These are phyloP conservation scores for Aspergillus sp. DNA, from an alignment of 2,329 filamentous ascomycete species.

Conservation along the genomic window DNA sequence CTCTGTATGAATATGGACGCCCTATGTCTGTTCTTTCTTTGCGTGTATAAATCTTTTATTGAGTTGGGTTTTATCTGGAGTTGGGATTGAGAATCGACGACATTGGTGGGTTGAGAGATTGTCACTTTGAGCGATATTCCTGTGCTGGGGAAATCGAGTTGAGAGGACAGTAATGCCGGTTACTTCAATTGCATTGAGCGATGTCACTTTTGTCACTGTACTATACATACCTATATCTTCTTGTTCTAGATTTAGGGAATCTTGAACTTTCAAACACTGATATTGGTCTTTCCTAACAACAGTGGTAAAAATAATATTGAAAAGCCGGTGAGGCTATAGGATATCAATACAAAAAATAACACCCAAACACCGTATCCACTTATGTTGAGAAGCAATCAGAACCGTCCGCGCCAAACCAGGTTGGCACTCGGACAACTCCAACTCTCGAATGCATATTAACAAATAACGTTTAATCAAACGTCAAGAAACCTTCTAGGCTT, in stretches of 20 bases:
- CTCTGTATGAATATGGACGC: not conserved
- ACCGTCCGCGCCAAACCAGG: not conserved
- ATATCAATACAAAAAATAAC: conserved; percentile 7
- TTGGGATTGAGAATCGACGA: conserved; percentile 6
- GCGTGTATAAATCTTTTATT: conserved; percentile 1
- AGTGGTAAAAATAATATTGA: conserved; percentile 5
- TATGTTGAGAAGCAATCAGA: conserved; percentile 5
- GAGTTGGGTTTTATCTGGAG: conserved; percentile 6
- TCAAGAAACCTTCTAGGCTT: conserved; percentile 56
- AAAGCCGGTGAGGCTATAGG: not conserved
- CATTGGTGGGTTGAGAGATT: not conserved
- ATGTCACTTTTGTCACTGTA: conserved; percentile 13
- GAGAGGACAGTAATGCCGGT: not conserved
- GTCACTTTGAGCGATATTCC: not conserved
- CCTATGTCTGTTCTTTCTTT: not conserved
- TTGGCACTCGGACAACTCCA: not conserved
- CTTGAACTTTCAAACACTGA: not conserved
- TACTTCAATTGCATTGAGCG: conserved; percentile 20
- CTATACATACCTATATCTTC: conserved; percentile 5
- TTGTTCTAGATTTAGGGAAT: not conserved
- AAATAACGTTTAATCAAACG: conserved; percentile 5
- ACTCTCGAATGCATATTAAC: conserved; percentile 15
- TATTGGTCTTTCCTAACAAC: not conserved
- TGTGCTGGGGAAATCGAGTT: not conserved
- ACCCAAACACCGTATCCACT: conserved; percentile 11